Base-by-base conservation (phyloP, 2,329 filamentous ascomycete species). In the Fusarium nurragi region DNA sequence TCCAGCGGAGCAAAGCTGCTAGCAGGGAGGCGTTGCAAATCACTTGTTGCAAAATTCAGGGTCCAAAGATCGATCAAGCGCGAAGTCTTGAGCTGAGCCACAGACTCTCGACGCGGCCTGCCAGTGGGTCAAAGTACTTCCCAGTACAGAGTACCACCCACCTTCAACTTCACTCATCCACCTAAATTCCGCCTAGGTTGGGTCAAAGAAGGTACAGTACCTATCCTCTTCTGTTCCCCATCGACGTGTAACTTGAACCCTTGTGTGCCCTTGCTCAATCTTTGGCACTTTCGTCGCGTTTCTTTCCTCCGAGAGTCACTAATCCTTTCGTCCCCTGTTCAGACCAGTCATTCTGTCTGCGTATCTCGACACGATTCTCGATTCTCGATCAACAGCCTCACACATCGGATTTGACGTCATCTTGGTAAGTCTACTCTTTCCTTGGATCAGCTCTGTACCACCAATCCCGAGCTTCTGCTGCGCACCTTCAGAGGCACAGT, bases 21-120 rank as follows among this genome's bases (percentile, higher is more conserved):
- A 48, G 46, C n/a, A 6, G 14, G n/a, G 40, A 48, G 43, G 10
- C 34, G 22, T 18, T 40, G 12, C 34, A 21, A 34, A 21, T 40
- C 26, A 43, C 21, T n/a, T 34, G 16, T 12, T 21, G 19, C 14
- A 34, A 50, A 57, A 45, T 36, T 32, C 50, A 62, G 58, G 56
- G 58, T 44, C 28, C 26, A 55, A 49, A 54, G 26, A 53, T 30
- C 45, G 18, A 32, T 23, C 41, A 28, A 52, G 48, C 52, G 48
- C 26, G 43, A 57, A 40, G 37, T n/a, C 30, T 50, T 18, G 50
- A 57, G 62, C 71, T 73, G 67, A 73, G 72, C 71, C 71, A 74
- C 72, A 55, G 40, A 44, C 44, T 30, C 57, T 57, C 38, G 52
- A 69, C 69, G 69, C 68, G 68, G 69, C 69, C 62, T 46, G 32